These are phyloP conservation scores for Globisporangium rhizosaccharum DNA, from an alignment of 352 stramenopile species.

Conservation along the genomic window DNA sequence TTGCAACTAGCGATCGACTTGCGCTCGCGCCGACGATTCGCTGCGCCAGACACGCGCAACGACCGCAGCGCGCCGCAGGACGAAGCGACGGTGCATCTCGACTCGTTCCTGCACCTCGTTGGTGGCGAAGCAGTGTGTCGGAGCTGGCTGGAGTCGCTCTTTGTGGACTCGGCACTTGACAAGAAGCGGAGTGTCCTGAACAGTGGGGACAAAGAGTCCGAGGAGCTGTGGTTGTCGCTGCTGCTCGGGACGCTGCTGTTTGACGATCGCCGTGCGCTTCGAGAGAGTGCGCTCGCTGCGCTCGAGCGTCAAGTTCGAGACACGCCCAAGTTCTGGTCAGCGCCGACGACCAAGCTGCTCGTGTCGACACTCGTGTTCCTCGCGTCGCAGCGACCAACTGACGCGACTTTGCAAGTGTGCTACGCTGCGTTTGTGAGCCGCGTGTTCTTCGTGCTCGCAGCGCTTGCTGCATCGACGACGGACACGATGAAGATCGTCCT, in stretches of 20 bases:
- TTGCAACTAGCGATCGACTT: slow-evolving; percentile 36
- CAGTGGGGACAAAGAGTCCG: neutral
- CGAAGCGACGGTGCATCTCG: slow-evolving; percentile 20
- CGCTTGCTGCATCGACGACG: slow-evolving; percentile 39
- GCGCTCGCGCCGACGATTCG: slow-evolving; percentile 18
- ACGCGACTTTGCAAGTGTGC: neutral
- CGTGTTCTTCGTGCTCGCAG: slow-evolving; percentile 43
- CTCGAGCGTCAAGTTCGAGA: slow-evolving; percentile 32
- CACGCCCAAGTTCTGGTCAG: slow-evolving; percentile 22
- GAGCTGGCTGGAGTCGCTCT: slow-evolving; percentile 38
- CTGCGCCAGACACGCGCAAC: neutral
- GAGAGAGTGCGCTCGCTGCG: slow-evolving; percentile 18
- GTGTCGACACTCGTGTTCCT: slow-evolving; percentile 63
- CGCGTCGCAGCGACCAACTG: slow-evolving; percentile 28
- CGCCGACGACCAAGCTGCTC: slow-evolving; percentile 31
- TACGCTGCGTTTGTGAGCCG: slow-evolving; percentile 31
- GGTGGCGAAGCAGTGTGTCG: slow-evolving; percentile 13
- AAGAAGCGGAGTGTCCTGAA: neutral
- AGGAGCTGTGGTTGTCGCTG: slow-evolving; percentile 28
- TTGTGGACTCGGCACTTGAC: slow-evolving; percentile 4
- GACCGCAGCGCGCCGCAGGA: neutral
- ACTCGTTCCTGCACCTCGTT: slow-evolving; percentile 30
- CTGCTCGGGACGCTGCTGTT: slow-evolving; percentile 35
- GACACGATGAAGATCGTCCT: slow-evolving; percentile 77
- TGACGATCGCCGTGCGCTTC: slow-evolving; percentile 23